Evolutionary conservation across 202 grass and related monocot species (phyloP).

Genomic region (Schoenoplectus triqueter): DNA sequence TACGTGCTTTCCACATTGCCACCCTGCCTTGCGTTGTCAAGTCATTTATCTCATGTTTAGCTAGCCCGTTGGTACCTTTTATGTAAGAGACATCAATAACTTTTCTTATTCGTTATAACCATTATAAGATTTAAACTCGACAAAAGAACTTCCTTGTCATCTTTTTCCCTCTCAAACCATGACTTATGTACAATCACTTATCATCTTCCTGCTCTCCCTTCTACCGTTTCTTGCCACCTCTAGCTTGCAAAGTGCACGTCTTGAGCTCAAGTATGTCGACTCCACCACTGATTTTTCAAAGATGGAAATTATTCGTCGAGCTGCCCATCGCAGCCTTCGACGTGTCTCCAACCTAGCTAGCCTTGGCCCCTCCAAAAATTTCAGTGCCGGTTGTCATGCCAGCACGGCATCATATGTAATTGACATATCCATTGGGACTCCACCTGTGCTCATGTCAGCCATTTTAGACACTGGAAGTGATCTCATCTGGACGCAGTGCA

Average conservation of each 20-base stretch:
- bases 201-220: conserved; percentile 30
- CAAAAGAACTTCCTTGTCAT: conserved; percentile 5
- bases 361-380: conserved; percentile 5
- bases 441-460: conserved; percentile 29
- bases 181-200: conserved; percentile 27
- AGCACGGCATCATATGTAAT: conserved; percentile 40
- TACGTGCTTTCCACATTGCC: conserved; percentile 17
- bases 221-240: conserved; percentile 14
- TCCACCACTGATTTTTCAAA: conserved; percentile 34
- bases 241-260: conserved; percentile 16
- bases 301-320: conserved; percentile 38
- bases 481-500: conserved; percentile 53
- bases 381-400: conserved; percentile 7
- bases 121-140: neutral
- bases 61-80: neutral
- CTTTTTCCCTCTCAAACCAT: conserved; percentile 24
- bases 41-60: neutral
- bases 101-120: neutral
- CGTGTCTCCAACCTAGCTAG: neutral
- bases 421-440: conserved; percentile 48
- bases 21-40: neutral
- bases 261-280: conserved; percentile 48
- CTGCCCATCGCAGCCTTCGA: conserved; percentile 30
- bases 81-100: neutral
- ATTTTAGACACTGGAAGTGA: conserved; percentile 45